Conservation (phyloP, 2,329 filamentous ascomycete genomes). For the Aureobasidium sp. region DNA sequence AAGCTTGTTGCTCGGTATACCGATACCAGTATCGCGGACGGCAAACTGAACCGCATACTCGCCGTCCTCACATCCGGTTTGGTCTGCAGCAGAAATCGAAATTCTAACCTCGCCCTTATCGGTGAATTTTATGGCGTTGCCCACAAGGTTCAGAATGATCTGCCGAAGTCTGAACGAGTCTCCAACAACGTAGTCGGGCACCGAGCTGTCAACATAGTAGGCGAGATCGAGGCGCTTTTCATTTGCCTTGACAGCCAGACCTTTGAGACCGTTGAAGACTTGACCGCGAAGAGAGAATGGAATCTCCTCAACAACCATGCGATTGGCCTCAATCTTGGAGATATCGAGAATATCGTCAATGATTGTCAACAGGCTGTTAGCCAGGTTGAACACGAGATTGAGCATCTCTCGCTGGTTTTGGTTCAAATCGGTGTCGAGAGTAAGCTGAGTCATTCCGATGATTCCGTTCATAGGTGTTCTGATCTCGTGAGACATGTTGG, state of each 20-base stretch:
- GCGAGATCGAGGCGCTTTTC: conserved; percentile 90
- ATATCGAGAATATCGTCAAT: conserved; percentile 75
- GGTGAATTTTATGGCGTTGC: conserved; percentile 98
- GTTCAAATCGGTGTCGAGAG: conserved; percentile 85
- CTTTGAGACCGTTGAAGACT: conserved; percentile 96
- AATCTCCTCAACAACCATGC: conserved; percentile 98
- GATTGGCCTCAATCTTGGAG: conserved; percentile 79
- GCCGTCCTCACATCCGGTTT: conserved; percentile 58
- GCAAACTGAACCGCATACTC: conserved; percentile 95
- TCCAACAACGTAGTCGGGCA: conserved; percentile 90
- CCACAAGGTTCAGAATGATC: conserved; percentile 93
- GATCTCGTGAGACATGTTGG: conserved; percentile 99
- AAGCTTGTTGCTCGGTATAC: conserved; percentile 90
- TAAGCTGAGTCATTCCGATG: conserved; percentile 96
- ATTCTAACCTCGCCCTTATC: conserved; percentile 94
- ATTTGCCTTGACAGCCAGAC: conserved; percentile 92
- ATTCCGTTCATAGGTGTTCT: conserved; percentile 97
- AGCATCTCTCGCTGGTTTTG: conserved; percentile 97
- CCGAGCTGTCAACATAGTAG: conserved; percentile 86
- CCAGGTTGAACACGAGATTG: conserved; percentile 94
- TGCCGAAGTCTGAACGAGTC: conserved; percentile 94
- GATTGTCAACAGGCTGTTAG: conserved; percentile 92
- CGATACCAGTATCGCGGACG: conserved; percentile 93
- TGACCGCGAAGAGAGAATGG: conserved; percentile 90
- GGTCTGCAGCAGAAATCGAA: conserved; percentile 69